Evolutionary conservation across 176 grass and related monocot species (phyloP), one percentile per base, ranked within the genome.

Genomic region (Raddia distichophylla): DNA sequence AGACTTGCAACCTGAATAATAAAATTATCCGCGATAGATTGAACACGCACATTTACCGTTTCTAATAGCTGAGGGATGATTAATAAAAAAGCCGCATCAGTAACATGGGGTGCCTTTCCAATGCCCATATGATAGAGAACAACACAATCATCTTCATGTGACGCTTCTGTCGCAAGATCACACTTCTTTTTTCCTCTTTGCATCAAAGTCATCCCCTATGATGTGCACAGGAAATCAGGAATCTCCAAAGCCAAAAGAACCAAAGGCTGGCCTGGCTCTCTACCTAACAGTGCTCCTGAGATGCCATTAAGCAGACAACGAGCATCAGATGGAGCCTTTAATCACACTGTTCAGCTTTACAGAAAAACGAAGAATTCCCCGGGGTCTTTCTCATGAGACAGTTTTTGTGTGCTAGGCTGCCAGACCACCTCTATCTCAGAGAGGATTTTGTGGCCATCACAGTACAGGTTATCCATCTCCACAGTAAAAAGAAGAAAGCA

Each of bases 311-410:
- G 40, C 70, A 84, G 20, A 80, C 68, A 70, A 4, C 7, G 19
- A 15, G 49, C 19, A 79, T 64, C 71, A n/a, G 56, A 19, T 10
- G 0, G 20, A 55, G 60, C 17, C 77, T 80, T 86, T 80, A 67
- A 84, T 35, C 82, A 22, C 85, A 47, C 85, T 62, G 15, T 43
- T 43, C 52, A 51, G 73, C 64, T 77, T 77, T 84, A 16, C 74
- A 60, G 20, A 69, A 20, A n/a, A 32, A 40, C 37, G 4, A 40
- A 51, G 51, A 18, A 75, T 13, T 67, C n/a, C 19, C 66, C 22
- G n/a, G 27, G 42, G 32, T 33, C 44, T 33, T 18, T 50, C 33
- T 66, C 20, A 51, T 34, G 34, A 61, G 27, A 51, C 43, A 3
- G 10, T 35, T 44, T 49, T 43, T 40, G 37, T 40, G 37, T 40